These are phyloP conservation scores for Thalassiosira pacifica DNA, from an alignment of 352 stramenopile genomes.

Conservation along the genomic window DNA sequence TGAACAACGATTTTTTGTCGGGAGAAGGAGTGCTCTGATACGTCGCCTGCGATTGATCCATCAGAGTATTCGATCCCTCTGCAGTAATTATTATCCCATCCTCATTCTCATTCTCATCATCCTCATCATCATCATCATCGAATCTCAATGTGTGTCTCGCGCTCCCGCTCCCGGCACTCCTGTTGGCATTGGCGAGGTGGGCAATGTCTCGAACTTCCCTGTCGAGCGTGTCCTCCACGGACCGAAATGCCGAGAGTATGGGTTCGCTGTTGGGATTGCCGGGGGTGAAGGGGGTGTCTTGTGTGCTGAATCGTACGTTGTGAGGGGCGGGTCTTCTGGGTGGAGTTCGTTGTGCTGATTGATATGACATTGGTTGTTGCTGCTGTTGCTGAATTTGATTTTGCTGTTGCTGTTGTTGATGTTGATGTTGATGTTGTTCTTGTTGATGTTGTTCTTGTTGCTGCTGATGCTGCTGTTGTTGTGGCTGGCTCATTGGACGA, in stretches of 20 bases:
- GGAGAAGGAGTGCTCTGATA: too few relatives aligned
- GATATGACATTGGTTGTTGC: neutral
- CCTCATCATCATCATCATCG: too few relatives aligned
- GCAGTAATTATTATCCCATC: too few relatives aligned
- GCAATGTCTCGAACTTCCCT: neutral
- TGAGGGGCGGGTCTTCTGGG: neutral
- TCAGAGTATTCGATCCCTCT: too few relatives aligned
- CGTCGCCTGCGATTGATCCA: too few relatives aligned
- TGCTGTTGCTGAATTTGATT: neutral
- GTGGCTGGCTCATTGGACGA: neutral
- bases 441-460: too few relatives aligned
- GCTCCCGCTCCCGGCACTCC: neutral
- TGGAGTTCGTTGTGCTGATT: neutral
- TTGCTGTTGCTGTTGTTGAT: too few relatives aligned
- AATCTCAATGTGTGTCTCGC: too few relatives aligned
- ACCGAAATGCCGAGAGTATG: neutral
- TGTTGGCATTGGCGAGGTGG: neutral
- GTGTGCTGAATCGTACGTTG: neutral
- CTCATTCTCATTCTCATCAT: too few relatives aligned
- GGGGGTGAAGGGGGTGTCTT: neutral
- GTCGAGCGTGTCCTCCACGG: neutral
- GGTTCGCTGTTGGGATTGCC: neutral
- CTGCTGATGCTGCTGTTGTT: neutral
- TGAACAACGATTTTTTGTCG: too few relatives aligned
- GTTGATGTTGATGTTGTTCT: too few relatives aligned